These are phyloP conservation scores for Litchi chinensis DNA, from an alignment of 345 rosid species.

Conservation along the genomic window DNA sequence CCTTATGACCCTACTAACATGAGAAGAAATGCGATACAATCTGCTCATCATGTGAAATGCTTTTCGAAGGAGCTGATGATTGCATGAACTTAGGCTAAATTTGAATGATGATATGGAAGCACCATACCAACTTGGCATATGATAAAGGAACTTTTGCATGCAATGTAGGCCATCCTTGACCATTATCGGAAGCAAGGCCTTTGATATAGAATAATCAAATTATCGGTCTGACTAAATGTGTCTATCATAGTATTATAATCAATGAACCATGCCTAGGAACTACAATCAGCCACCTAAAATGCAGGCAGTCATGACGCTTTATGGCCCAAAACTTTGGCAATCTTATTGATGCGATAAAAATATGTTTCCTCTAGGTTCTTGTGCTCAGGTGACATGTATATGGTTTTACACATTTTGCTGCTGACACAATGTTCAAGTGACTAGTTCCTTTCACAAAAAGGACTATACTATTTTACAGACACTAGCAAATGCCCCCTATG, in stretches of 20 bases:
- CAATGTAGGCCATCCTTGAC: neutral
- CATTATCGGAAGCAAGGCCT: neutral
- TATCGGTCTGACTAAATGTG: neutral
- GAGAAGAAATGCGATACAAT: neutral
- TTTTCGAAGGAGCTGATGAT: neutral
- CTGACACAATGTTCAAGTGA: neutral
- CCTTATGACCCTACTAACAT: neutral
- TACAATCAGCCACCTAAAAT: neutral
- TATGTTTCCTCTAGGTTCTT: neutral
- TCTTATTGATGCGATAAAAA: neutral
- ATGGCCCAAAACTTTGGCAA: neutral
- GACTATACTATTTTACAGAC: neutral
- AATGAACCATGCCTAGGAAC: neutral
- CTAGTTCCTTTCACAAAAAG: neutral
- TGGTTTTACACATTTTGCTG: neutral
- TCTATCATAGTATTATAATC: neutral
- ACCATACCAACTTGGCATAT: slow-evolving; percentile 4
- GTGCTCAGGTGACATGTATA: too few relatives aligned
- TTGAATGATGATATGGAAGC: slow-evolving; percentile 19
- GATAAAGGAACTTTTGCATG: neutral
- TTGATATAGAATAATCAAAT: neutral
- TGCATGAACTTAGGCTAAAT: slow-evolving; percentile 11
- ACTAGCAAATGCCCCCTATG: neutral
- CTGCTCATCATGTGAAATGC: slow-evolving; percentile 15
- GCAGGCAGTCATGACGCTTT: neutral